phyloP scores from a whole-genome alignment of 1,139 yeast species.

The Debaryomyces subglobosus region DNA sequence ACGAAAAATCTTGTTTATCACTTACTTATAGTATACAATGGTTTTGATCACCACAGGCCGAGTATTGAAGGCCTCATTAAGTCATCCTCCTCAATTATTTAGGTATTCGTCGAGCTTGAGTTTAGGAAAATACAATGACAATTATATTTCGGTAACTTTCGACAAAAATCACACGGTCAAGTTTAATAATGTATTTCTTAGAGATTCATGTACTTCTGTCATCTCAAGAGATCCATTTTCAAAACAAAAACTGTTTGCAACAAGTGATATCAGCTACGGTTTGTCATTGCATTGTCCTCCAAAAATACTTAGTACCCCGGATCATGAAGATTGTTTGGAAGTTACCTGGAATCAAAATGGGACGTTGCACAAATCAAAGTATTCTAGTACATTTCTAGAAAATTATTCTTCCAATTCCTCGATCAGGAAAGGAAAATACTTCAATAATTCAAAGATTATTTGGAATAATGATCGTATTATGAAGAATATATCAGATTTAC shows the following conservation, averaged over 20 bases:
- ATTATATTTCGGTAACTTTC: conserved; percentile 24
- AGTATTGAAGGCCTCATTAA: background rate
- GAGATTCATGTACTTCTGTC: conserved; percentile 62
- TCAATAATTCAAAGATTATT: conserved; percentile 36
- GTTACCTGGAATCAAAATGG: conserved; percentile 61
- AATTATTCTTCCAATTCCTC: conserved; percentile 41
- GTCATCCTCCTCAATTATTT: background rate
- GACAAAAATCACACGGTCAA: conserved; percentile 32
- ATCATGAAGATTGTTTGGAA: conserved; percentile 35
- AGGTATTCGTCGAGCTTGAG: conserved; percentile 8
- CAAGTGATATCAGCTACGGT: conserved; percentile 46
- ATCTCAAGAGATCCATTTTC: conserved; percentile 58
- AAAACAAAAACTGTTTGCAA: conserved; percentile 68
- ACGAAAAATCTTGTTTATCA: too few species aligned
- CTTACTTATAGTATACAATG: too few species aligned
- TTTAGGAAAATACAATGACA: conserved; percentile 18
- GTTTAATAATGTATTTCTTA: conserved; percentile 58
- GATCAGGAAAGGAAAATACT: conserved; percentile 35
- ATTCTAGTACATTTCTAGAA: conserved; percentile 50
- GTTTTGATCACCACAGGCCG: background rate
- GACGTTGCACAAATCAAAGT: conserved; percentile 36
- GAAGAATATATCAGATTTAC: conserved; percentile 23
- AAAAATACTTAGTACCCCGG: conserved; percentile 19
- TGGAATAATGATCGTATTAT: conserved; percentile 40
- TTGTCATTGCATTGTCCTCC: conserved; percentile 32